Conservation (phyloP, 352 stramenopile genomes). For the Phytophthora cryptogea region DNA sequence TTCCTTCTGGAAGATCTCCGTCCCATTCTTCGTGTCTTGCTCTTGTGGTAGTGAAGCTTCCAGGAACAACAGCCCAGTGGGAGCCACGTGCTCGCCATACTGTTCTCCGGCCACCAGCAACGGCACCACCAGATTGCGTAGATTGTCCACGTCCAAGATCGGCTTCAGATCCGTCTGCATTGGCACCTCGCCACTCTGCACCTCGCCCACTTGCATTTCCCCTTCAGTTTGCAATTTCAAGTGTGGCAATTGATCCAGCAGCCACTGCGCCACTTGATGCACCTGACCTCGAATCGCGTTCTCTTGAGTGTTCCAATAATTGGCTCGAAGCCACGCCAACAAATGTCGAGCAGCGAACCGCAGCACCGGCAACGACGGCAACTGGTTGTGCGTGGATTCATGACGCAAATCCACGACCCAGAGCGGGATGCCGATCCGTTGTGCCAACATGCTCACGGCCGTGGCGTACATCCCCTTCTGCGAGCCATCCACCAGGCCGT, state of each 20-base stretch:
- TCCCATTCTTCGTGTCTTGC: conserved; percentile 4
- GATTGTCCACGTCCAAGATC: conserved; percentile 48
- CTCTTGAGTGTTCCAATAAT: conserved; percentile 90
- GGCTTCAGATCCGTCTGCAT: background rate
- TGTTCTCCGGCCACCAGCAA: conserved; percentile 67
- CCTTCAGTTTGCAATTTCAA: conserved; percentile 1
- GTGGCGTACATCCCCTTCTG: conserved; percentile 79
- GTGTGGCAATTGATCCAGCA: conserved; percentile 41
- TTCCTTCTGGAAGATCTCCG: conserved; percentile 31
- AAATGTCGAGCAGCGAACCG: conserved; percentile 87
- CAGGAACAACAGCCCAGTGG: conserved; percentile 54
- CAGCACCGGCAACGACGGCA: conserved; percentile 90
- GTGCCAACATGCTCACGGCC: conserved; percentile 77
- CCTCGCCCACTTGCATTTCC: conserved; percentile 9
- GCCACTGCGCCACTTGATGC: conserved; percentile 39
- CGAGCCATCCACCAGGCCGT: conserved; percentile 81
- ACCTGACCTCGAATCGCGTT: conserved; percentile 53
- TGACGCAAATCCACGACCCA: conserved; percentile 95
- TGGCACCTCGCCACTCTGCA: background rate
- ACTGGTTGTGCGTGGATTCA: conserved; percentile 92
- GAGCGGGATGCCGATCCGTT: conserved; percentile 90
- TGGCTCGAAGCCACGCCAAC: conserved; percentile 83
- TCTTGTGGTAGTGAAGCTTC: conserved; percentile 9
- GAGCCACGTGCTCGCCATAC: conserved; percentile 49
- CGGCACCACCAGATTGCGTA: conserved; percentile 64